A percentile compares a stretch with the other conserved stretches of the same genome.
Evolutionary conservation across 2,329 filamentous ascomycete species (phyloP).

Genomic region (Beauveria pseudobassiana): DNA sequence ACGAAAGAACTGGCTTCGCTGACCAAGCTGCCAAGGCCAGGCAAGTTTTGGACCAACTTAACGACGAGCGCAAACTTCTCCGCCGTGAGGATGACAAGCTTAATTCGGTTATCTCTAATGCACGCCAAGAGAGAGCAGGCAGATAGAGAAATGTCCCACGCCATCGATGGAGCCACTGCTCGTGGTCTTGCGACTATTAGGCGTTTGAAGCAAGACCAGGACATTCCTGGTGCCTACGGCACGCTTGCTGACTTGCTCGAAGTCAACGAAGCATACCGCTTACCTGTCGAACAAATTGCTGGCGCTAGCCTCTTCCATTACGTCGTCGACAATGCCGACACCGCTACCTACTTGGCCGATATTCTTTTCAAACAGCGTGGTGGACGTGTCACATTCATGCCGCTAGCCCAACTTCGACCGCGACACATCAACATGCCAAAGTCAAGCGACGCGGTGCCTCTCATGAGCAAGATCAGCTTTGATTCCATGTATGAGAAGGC

Average conservation of each 20-base stretch:
- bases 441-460: slow-evolving; percentile 77
- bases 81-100: slow-evolving; percentile 87
- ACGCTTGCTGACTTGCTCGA: slow-evolving; percentile 89
- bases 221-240: slow-evolving; percentile 82
- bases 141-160: slow-evolving; percentile 68
- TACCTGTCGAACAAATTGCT: slow-evolving; percentile 87
- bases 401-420: slow-evolving; percentile 71
- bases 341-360: slow-evolving; percentile 74
- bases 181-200: slow-evolving; percentile 82
- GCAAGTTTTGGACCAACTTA: slow-evolving; percentile 68
- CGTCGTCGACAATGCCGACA: slow-evolving; percentile 85
- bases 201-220: slow-evolving; percentile 68
- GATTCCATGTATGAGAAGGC: slow-evolving; percentile 72
- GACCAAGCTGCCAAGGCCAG: slow-evolving; percentile 70
- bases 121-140: slow-evolving; percentile 68
- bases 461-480: slow-evolving; percentile 78
- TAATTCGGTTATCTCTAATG: slow-evolving; percentile 66
- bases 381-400: slow-evolving; percentile 91
- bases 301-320: slow-evolving; percentile 93
- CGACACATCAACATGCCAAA: slow-evolving; percentile 70
- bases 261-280: slow-evolving; percentile 75
- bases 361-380: slow-evolving; percentile 70
- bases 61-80: slow-evolving; percentile 80
- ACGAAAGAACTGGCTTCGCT: slow-evolving; percentile 62
- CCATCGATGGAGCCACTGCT: slow-evolving; percentile 85